phyloP scores from a whole-genome alignment of 1,284 basidiomycete genomes.

The Leccinum laetum region DNA sequence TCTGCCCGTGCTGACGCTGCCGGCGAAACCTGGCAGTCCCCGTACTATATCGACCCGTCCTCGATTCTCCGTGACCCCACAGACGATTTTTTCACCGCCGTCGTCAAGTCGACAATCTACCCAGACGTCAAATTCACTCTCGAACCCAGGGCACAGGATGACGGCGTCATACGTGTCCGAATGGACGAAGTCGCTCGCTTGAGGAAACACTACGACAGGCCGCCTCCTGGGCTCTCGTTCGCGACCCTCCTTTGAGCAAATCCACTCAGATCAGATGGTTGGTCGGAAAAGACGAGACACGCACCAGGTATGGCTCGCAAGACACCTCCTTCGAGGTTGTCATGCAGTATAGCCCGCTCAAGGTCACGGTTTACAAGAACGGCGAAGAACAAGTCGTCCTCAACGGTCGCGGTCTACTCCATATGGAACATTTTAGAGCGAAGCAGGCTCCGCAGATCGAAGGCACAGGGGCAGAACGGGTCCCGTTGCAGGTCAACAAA shows the following conservation, averaged over 20 bases:
- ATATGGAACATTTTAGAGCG: conserved; percentile 96
- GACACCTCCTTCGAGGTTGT: conserved; percentile 64
- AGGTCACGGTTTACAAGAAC: conserved; percentile 68
- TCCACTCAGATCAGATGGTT: conserved; percentile 53
- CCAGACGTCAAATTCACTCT: conserved; percentile 81
- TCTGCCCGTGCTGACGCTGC: conserved; percentile 65
- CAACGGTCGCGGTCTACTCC: conserved; percentile 89
- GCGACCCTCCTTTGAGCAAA: conserved; percentile 62
- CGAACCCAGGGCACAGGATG: conserved; percentile 78
- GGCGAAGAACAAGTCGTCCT: conserved; percentile 86
- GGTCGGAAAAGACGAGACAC: conserved; percentile 58
- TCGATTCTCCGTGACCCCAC: conserved; percentile 50
- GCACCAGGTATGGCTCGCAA: conserved; percentile 56
- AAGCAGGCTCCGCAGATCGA: conserved; percentile 44
- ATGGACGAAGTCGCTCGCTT: conserved; percentile 85
- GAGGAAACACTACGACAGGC: conserved; percentile 85
- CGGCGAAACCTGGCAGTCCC: conserved; percentile 70
- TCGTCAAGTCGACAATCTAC: conserved; percentile 77
- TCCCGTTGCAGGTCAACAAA: too few relatives aligned
- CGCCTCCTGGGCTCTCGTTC: conserved; percentile 79
- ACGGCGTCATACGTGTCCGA: conserved; percentile 82
- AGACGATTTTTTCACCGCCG: conserved; percentile 66
- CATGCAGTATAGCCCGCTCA: conserved; percentile 74
- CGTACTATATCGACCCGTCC: conserved; percentile 72
- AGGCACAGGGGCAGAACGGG: too few relatives aligned